These are phyloP conservation scores for Solanum corneliomulleri DNA, from an alignment of 257 asterid genomes.

Conservation along the genomic window DNA sequence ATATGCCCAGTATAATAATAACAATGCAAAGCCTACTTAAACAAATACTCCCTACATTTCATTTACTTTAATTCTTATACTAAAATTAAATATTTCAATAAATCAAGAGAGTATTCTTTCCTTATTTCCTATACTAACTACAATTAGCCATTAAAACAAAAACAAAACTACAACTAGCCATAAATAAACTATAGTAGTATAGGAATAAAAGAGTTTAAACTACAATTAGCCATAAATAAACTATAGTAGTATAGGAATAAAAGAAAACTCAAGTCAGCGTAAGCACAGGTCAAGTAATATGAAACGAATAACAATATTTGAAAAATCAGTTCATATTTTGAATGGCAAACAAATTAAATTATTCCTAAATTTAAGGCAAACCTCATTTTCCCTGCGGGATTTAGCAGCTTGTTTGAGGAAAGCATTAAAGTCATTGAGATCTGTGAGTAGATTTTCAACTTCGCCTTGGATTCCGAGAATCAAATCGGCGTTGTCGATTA, in stretches of 20 bases:
- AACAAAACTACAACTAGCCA: no score
- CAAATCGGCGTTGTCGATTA: background rate
- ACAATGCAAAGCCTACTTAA: background rate
- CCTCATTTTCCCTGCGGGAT: background rate
- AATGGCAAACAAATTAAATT: background rate
- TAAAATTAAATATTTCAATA: no score
- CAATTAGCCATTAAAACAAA: no score
- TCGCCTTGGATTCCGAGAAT: background rate
- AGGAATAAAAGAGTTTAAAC: background rate
- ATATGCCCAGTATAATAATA: background rate
- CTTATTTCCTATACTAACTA: background rate
- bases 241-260: background rate
- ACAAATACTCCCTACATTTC: background rate
- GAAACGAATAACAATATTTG: background rate
- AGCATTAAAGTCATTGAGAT: background rate
- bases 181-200: background rate
- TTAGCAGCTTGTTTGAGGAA: background rate
- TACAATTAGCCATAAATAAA: no score
- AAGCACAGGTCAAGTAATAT: background rate
- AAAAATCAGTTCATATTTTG: background rate
- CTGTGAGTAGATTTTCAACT: background rate
- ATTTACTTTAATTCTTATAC: background rate
- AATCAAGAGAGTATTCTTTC: background rate
- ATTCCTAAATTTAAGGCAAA: background rate
- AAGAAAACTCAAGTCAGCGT: background rate